These are phyloP conservation scores for Candida pini DNA, from an alignment of 805 yeast genomes.

Conservation along the genomic window DNA sequence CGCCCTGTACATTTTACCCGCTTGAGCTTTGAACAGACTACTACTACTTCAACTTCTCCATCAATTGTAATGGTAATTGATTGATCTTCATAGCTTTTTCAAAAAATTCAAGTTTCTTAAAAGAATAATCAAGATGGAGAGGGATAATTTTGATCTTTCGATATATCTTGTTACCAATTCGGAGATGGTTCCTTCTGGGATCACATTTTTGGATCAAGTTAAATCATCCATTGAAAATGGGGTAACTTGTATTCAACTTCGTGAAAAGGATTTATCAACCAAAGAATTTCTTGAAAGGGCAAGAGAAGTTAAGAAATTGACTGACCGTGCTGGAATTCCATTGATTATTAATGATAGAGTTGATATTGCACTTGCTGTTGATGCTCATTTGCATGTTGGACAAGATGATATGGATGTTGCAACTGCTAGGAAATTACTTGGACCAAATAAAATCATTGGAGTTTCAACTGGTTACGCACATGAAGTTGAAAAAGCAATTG, in stretches of 20 bases:
- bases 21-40: too few species aligned
- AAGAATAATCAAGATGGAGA: constrained; percentile 6
- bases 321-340: constrained; percentile 59
- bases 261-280: constrained; percentile 74
- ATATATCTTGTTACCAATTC: constrained; percentile 79
- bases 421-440: constrained; percentile 57
- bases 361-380: constrained; percentile 85
- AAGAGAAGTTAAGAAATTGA: constrained; percentile 50
- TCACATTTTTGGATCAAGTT: constrained; percentile 56
- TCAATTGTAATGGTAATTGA: too few species aligned
- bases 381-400: constrained; percentile 88
- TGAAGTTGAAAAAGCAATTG: constrained; percentile 49
- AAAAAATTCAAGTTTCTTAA: not conserved
- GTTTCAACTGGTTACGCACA: constrained; percentile 59
- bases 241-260: constrained; percentile 73
- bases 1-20: too few species aligned
- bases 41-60: too few species aligned
- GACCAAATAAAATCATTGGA: constrained; percentile 73
- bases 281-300: constrained; percentile 64
- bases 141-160: constrained; percentile 42
- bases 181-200: constrained; percentile 59
- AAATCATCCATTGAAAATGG: constrained; percentile 61
- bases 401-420: constrained; percentile 77
- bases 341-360: constrained; percentile 80
- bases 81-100: too few species aligned